phyloP scores from a whole-genome alignment of 139 green algal genomes.

The Astrephomene gubernaculifera region DNA sequence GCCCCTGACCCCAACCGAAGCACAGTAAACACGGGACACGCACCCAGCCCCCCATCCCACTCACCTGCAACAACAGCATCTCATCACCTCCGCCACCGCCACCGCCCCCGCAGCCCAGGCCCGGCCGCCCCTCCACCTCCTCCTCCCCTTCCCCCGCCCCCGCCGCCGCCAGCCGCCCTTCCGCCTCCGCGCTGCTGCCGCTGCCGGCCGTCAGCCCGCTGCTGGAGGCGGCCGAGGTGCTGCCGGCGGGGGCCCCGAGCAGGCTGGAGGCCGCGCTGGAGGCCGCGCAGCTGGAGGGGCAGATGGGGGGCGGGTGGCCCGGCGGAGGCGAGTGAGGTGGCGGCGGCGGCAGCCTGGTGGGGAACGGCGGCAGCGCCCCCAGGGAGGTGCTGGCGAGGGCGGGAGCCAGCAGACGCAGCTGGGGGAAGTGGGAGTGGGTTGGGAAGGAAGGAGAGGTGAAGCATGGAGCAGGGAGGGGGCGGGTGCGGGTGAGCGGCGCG shows the following conservation, averaged over 20 bases:
- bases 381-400: background rate
- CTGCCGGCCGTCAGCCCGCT: background rate
- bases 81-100: background rate
- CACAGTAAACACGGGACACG: too few relatives aligned
- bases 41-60: too few relatives aligned
- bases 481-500: too few relatives aligned
- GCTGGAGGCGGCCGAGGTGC: background rate
- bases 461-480: too few relatives aligned
- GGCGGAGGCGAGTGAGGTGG: too few relatives aligned
- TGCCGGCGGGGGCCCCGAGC: background rate
- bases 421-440: background rate
- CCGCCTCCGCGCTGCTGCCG: background rate
- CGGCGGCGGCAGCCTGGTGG: background rate
- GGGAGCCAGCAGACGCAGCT: background rate
- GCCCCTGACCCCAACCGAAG: too few relatives aligned
- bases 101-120: background rate
- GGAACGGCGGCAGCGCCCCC: background rate
- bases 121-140: background rate
- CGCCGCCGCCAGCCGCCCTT: background rate
- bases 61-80: slow-evolving; percentile 47
- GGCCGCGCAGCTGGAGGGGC: slow-evolving; percentile 7
- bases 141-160: background rate
- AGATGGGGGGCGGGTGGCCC: background rate
- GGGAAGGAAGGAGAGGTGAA: too few relatives aligned
- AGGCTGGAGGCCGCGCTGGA: background rate